Base-by-base conservation (phyloP, 2,329 filamentous ascomycete genomes). In the Botrytis galanthina region DNA sequence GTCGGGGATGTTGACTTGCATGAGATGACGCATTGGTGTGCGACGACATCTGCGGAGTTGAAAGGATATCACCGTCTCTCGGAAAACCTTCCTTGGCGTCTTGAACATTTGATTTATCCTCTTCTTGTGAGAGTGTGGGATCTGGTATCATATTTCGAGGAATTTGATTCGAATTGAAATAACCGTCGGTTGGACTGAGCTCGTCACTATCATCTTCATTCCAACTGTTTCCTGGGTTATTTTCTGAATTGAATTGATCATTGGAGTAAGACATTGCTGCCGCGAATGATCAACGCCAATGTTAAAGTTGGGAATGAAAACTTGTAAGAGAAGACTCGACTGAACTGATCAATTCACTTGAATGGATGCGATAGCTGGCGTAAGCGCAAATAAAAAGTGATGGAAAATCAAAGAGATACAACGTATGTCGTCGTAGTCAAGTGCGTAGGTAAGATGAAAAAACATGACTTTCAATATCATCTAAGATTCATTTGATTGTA, bases 111-210 rank as follows among this genome's bases (percentile, higher is more conserved):
- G 46, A 22, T 4, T 44, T 42, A 22, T 54, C 46, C 20, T 46
- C 48, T 22, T 29, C 48, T 26, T 60, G 42, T 48, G 29, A 57
- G n/a, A n/a, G n/a, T 22, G 71, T 70, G 6, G 57, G 71, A 54
- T 71, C 48, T 12, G n/a, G 37, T 26, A 66, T 29, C 22, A 70
- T 62, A 44, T 74, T 70, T 64, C 70, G 61, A 32, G 75, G 70
- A 46, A 75, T 71, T 29, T 75, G 73, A 51, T 71, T 70, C n/a
- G 70, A 75, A 72, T 75, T 74, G 73, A 81, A 81, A 73, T 80
- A 80, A 35, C 80, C 79, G 78, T 80, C 76, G 22, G 75, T 73
- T 18, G 80, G 80, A 59, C 75, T 78, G 20, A 81, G 74, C 37
- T 78, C 77, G 35, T 80, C 75, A 73, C 77, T 79, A 32, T 54